Conservation (phyloP, 2,329 filamentous ascomycete genomes). For the Remersonia thermophila region DNA sequence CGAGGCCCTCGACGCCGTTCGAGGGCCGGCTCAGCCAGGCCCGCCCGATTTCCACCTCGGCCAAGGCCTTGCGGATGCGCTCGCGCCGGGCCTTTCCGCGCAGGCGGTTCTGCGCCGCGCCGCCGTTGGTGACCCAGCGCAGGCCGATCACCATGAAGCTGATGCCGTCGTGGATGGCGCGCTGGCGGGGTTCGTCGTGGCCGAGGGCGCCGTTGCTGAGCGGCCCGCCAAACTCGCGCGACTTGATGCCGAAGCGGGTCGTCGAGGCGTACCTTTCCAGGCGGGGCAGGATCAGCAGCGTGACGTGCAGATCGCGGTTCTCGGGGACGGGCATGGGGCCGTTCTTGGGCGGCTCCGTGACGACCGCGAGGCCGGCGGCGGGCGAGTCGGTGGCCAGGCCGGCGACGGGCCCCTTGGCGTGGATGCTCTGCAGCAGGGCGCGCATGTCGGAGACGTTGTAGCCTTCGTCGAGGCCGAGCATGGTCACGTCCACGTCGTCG, state of each 20-base stretch:
- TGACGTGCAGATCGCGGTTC: constrained; percentile 75
- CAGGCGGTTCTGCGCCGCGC: constrained; percentile 42
- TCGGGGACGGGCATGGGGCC: constrained; percentile 52
- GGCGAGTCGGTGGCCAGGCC: neutral
- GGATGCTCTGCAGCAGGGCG: constrained; percentile 15
- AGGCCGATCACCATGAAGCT: constrained; percentile 77
- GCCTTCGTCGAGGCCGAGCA: constrained; percentile 46
- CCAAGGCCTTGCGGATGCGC: constrained; percentile 43
- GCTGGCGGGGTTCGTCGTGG: constrained; percentile 23
- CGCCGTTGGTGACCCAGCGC: constrained; percentile 74
- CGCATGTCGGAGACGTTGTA: constrained; percentile 17
- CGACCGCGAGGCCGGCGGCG: constrained; percentile 27
- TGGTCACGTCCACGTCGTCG: constrained; percentile 57
- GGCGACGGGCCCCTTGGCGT: neutral
- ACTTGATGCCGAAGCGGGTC: constrained; percentile 69
- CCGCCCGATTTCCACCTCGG: constrained; percentile 33
- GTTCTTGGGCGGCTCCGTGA: constrained; percentile 41
- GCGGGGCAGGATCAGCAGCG: constrained; percentile 67
- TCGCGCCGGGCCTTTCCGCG: constrained; percentile 44
- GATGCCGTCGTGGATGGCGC: constrained; percentile 59
- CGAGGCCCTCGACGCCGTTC: constrained; percentile 7
- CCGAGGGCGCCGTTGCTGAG: constrained; percentile 25
- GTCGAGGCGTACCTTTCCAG: constrained; percentile 65
- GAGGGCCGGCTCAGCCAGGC: constrained; percentile 23
- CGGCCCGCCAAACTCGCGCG: constrained; percentile 60